Conservation (phyloP, 1,139 yeast genomes). For the Suhomyces ambrosiae region DNA sequence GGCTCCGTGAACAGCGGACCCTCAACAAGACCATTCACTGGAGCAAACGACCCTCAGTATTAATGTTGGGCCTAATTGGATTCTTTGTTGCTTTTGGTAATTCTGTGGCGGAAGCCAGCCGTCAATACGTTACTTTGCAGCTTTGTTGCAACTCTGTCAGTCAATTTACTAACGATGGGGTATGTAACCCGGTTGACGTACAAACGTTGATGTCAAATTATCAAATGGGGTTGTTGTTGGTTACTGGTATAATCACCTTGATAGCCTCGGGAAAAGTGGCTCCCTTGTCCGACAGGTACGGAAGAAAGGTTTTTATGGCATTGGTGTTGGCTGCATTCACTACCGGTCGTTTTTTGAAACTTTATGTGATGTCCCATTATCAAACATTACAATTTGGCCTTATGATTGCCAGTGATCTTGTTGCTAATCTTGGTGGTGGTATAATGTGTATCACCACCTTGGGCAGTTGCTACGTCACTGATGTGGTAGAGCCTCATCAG, state of each 20-base stretch:
- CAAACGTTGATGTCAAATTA: constrained; percentile 42
- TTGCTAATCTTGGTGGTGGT: constrained; percentile 61
- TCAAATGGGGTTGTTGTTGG: constrained; percentile 31
- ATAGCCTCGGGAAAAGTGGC: constrained; percentile 54
- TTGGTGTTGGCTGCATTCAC: constrained; percentile 25
- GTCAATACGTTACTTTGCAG: constrained; percentile 37
- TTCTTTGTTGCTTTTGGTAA: constrained; percentile 33
- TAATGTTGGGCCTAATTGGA: constrained; percentile 30
- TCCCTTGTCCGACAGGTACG: constrained; percentile 63
- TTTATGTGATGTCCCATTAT: constrained; percentile 32
- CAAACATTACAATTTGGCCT: constrained; percentile 35
- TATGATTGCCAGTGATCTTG: constrained; percentile 37
- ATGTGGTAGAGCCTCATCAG: constrained; percentile 57
- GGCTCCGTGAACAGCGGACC: constrained; percentile 42
- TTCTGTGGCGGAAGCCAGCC: constrained; percentile 38
- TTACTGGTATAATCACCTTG: constrained; percentile 34
- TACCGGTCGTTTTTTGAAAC: constrained; percentile 28
- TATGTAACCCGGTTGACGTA: constrained; percentile 35
- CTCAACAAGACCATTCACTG: constrained; percentile 33
- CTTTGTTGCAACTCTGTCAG: constrained; percentile 39
- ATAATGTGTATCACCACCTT: constrained; percentile 51
- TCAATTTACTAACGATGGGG: constrained; percentile 3
- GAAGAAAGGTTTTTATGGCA: constrained; percentile 53
- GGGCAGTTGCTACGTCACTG: constrained; percentile 62
- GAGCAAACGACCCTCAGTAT: constrained; percentile 38